Evolutionary conservation across 2,329 filamentous ascomycete species (phyloP).

Genomic region (Ceratocystis papillata): DNA sequence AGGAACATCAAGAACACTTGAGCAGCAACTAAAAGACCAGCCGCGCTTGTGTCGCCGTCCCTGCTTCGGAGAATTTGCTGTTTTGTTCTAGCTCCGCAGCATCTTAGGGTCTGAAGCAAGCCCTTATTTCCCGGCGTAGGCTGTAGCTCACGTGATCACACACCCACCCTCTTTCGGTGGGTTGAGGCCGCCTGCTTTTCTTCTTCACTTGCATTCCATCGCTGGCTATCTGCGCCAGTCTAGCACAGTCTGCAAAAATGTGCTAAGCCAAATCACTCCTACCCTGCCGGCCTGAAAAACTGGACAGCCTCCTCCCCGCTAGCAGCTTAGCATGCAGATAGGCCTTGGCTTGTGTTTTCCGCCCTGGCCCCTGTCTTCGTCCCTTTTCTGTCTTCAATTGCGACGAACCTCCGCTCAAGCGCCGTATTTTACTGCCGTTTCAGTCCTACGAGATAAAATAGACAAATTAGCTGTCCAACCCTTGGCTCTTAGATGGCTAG

Average conservation of each 20-base stretch:
- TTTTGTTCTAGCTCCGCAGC: neutral
- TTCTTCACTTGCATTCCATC: too few relatives aligned
- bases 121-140: too few relatives aligned
- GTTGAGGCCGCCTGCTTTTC: too few relatives aligned
- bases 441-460: neutral
- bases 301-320: neutral
- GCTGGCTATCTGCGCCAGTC: too few relatives aligned
- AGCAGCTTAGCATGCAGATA: neutral
- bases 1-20: neutral
- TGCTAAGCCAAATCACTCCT: too few relatives aligned
- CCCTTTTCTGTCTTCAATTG: neutral
- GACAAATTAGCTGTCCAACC: neutral
- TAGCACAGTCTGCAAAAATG: too few relatives aligned
- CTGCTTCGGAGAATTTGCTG: neutral
- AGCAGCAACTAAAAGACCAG: neutral
- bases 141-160: too few relatives aligned
- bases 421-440: neutral
- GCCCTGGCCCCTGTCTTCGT: neutral
- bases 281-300: too few relatives aligned
- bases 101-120: too few relatives aligned
- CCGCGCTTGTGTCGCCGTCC: neutral
- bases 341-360: neutral
- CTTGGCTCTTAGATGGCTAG: neutral
- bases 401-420: neutral
- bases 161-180: too few relatives aligned